Percentiles rank a stretch among this genome's conserved stretches.
Conservation (phyloP, 2,329 filamentous ascomycete species). For the Aspergillus versicolor region DNA sequence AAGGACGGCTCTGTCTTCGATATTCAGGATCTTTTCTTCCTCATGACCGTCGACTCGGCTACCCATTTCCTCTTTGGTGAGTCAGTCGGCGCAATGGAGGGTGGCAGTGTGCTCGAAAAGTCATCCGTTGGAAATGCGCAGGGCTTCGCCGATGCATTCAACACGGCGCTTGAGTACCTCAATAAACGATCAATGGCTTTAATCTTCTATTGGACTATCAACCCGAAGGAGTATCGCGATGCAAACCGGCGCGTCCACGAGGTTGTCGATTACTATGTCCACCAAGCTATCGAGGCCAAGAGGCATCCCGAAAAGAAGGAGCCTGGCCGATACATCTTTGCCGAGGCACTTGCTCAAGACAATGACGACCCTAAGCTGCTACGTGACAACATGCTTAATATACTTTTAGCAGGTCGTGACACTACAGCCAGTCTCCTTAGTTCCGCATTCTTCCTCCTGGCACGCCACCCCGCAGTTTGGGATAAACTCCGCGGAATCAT, state of each 20-base stretch:
- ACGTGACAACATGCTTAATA: constrained; percentile 51
- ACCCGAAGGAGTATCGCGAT: constrained; percentile 40
- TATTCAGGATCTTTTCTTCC: constrained; percentile 74
- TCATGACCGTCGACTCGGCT: constrained; percentile 77
- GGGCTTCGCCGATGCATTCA: constrained; percentile 40
- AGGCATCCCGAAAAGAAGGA: constrained; percentile 31
- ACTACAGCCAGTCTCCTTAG: constrained; percentile 50
- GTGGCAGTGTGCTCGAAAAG: constrained; percentile 52
- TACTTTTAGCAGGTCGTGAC: constrained; percentile 54
- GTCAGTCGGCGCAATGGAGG: constrained; percentile 60
- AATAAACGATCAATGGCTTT: constrained; percentile 29
- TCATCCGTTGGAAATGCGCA: constrained; percentile 32
- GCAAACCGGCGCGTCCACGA: constrained; percentile 45
- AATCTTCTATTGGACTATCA: constrained; percentile 39
- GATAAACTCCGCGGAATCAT: constrained; percentile 36
- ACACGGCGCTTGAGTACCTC: constrained; percentile 33
- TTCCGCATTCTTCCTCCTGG: constrained; percentile 49
- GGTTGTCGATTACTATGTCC: constrained; percentile 52
- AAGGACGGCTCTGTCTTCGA: constrained; percentile 56
- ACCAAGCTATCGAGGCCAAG: constrained; percentile 41
- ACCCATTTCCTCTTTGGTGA: constrained; percentile 84
- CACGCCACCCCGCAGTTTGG: constrained; percentile 39
- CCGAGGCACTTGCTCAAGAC: constrained; percentile 48
- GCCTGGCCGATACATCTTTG: constrained; percentile 47
- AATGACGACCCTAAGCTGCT: constrained; percentile 48